Evolutionary conservation across 495 filamentous ascomycete genomes (phyloP), one percentile per base, ranked within the genome.

Genomic region (Penicillium arizonense): DNA sequence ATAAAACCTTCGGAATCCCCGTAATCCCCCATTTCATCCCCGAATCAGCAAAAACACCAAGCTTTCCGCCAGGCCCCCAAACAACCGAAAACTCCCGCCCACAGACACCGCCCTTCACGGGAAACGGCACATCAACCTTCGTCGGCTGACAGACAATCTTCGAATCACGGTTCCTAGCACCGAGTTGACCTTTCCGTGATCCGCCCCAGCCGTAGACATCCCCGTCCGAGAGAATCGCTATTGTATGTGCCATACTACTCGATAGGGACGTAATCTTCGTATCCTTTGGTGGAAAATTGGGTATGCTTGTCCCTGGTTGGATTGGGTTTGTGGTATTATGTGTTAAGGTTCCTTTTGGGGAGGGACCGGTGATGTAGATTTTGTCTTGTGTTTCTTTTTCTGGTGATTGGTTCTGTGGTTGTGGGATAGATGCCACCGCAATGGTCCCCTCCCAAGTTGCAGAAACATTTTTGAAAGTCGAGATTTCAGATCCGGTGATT

Each of bases 151-250:
- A 78, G 6, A 85, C 68, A 26, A 84, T 72, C 47, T 70, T 77
- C 24, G 44, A 21, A 0, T 55, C 74, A 10, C 58, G 68, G 3
- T 51, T 37, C 1, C 70, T 64, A 10, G 75, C 58, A 4, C 89
- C 91, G 0, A 97, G 67, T 64, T 97, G 92, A 0, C 91, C 91
- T 70, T 96, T 91, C 24, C 91, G 77, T 5, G 84, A 83, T 54
- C 76, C 85, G 2, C 94, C 94, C 94, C 94, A 97, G 3, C 92
- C 94, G 66, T 86, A 96, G 1, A 87, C 85, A 1, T 86, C 76
- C 3, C 91, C 92, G 64, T 86, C 86, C 24, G 77, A 78, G 1
- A 96, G 69, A 4, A 96, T 80, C 4, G 77, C 83, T 14, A 91
- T 82, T 0, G 83, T 80, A 63, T 98, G 94, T 13, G 79, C 78